Base-by-base conservation (phyloP, 257 asterid species). In the Mentha longifolia region DNA sequence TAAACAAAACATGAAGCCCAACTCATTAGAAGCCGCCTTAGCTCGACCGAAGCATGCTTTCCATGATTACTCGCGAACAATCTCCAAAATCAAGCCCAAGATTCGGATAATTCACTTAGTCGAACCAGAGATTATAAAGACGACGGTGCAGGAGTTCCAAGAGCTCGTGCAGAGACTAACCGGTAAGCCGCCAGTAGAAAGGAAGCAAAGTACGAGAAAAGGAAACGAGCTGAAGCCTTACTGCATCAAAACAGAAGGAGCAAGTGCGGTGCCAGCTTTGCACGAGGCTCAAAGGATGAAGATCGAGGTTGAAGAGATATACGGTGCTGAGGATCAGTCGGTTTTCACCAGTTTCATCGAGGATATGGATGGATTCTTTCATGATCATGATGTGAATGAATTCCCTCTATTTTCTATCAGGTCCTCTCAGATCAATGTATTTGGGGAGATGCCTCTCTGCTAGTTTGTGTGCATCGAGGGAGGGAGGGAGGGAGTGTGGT, bases 131-230 rank as follows among this genome's bases (percentile, higher is more conserved):
- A 82, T 92, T 73, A 92, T 92, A 63, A 87, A 84, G 78, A 86
- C 95, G 6, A 87, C 84, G 35, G 93, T 74, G 6, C 82, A 84
- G 56, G 81, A 87, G 51, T 92, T 92, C 76, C 79, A 89, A 9
- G 84, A 78, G 75, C 89, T 92, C 19, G 97, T 92, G 2, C 97
- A 92, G 63, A 86, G 85, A 70, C 90, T 92, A 52, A 92, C 97
- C 0, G 97, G 97, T 37, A 92, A 86, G 79, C 79, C 86, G 5
- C 79, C 86, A 3, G 82, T 35, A n/a, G 80, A 66, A 60, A 69
- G n/a, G 15, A 76, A 68, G 67, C 73, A 30, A 37, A 75, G 71
- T 9, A 56, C 25, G 6, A 56, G 20, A 11, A 80, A 73, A 65
- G 59, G 14, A 15, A 74, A 47, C 2, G 55, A 50, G 39, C 43